These are phyloP conservation scores for Rachicladosporium sp. DNA, from an alignment of 2,329 filamentous ascomycete genomes.

Conservation along the genomic window DNA sequence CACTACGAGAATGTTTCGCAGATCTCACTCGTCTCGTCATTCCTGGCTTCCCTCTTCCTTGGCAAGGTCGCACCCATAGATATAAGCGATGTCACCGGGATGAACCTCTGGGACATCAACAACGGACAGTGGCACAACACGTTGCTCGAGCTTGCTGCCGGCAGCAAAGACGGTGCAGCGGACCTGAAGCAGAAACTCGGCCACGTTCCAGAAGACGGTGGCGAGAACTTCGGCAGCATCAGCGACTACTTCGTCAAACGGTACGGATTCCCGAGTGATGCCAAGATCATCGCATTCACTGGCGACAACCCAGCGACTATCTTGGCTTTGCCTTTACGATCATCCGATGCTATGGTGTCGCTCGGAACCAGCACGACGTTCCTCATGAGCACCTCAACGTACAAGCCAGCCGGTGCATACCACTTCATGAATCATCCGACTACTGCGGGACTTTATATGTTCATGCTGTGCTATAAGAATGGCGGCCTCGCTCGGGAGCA, in stretches of 20 bases:
- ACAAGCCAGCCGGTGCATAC: conserved; percentile 78
- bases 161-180: conserved; percentile 40
- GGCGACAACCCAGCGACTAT: conserved; percentile 96
- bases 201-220: conserved; percentile 66
- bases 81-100: conserved; percentile 87
- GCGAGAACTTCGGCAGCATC: conserved; percentile 62
- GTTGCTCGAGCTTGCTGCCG: conserved; percentile 61
- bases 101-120: conserved; percentile 90
- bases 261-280: conserved; percentile 65
- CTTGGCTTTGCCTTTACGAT: conserved; percentile 72
- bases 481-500: conserved; percentile 85
- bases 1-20: conserved; percentile 70
- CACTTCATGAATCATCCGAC: conserved; percentile 99
- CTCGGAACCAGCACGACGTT: conserved; percentile 94
- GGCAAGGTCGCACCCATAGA: conserved; percentile 80
- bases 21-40: conserved; percentile 91
- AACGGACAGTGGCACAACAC: conserved; percentile 59
- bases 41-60: conserved; percentile 80
- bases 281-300: conserved; percentile 74
- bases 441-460: conserved; percentile 88
- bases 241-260: conserved; percentile 65
- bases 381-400: conserved; percentile 85
- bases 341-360: conserved; percentile 85
- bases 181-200: conserved; percentile 70
- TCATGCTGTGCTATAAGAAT: conserved; percentile 99